Base-by-base conservation (phyloP, 306 rosid genomes). In the Fagus crenata region DNA sequence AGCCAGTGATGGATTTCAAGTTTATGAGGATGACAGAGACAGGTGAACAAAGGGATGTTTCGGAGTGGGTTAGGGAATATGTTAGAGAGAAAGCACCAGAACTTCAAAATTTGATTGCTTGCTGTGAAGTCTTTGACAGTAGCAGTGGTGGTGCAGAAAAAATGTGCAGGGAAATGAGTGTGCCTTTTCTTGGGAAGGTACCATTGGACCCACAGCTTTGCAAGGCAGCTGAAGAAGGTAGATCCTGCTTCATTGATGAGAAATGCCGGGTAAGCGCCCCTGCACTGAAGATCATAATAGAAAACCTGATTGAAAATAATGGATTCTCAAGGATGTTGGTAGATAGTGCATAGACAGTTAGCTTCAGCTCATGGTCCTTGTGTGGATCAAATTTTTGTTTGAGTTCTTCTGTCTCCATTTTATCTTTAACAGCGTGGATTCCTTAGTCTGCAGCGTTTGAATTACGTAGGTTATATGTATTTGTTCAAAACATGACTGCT, bases 211-310 rank as follows among this genome's bases (percentile, higher is more conserved):
- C 98, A 13, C 83, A 81, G 87, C 97, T 92, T 61, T 88, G 98
- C 69, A 95, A 92, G 89, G 98, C 92, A 7, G 93, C 98, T 3
- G 98, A 95, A 82, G 97, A 88, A 80, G 98, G 97, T 35, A 83
- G 89, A 64, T 95, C 98, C 46, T 95, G 98, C 79, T 95, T 95
- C 78, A 71, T 53, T 75, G 92, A 86, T 74, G 87, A 88, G 65
- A 84, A 75, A 43, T 81, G 93, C 59, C 86, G 84, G 65, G 84
- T 73, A 40, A 88, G 97, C 72, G 97, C 97, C 51, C 82, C 96
- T 42, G 97, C 97, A 15, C 76, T 92, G 80, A 89, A 87, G 89
- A 95, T 74, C 35, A 89, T 95, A 49, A 77, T 95, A 8, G 93
- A 89, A 63, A 89, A 86, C 49, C 17, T 90, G 86, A 55, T 92